Percentiles rank a stretch among this genome's conserved stretches.
phyloP scores from a whole-genome alignment of 2,329 filamentous ascomycete species.

The Xylariales sp. region DNA sequence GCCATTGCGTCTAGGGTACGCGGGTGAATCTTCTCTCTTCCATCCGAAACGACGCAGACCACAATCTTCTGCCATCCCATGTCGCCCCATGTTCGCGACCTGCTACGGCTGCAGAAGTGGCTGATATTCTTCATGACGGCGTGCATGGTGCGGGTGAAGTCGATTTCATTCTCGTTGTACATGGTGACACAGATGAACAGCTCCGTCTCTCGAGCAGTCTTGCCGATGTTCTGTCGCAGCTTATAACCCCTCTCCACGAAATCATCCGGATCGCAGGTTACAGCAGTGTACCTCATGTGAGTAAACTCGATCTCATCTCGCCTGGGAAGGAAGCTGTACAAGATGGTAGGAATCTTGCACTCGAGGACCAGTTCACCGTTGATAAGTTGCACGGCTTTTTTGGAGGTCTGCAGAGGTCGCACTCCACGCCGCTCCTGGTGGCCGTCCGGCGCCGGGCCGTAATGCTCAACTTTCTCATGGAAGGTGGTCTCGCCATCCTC shows the following conservation, averaged over 20 bases:
- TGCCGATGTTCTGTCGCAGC: slow-evolving; percentile 84
- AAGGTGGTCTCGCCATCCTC: slow-evolving; percentile 32
- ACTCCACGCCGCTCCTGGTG: slow-evolving; percentile 86
- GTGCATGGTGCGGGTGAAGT: slow-evolving; percentile 92
- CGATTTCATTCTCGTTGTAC: slow-evolving; percentile 98
- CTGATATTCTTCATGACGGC: slow-evolving; percentile 99
- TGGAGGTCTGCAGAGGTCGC: slow-evolving; percentile 80
- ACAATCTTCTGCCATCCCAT: slow-evolving; percentile 99
- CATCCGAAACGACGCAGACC: slow-evolving; percentile 94
- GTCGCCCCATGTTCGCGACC: slow-evolving; percentile 97
- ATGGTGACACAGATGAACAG: slow-evolving; percentile 96
- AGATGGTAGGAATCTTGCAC: slow-evolving; percentile 97
- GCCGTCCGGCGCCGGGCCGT: slow-evolving; percentile 81
- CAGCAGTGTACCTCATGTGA: slow-evolving; percentile 91
- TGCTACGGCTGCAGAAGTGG: slow-evolving; percentile 90
- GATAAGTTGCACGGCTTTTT: slow-evolving; percentile 92
- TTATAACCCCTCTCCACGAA: slow-evolving; percentile 91
- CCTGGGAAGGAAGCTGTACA: slow-evolving; percentile 93
- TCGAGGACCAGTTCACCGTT: slow-evolving; percentile 97
- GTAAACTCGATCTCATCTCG: slow-evolving; percentile 95
- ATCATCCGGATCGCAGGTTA: slow-evolving; percentile 85
- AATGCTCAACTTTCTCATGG: slow-evolving; percentile 67
- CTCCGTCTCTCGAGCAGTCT: slow-evolving; percentile 88
- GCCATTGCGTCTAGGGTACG: slow-evolving; percentile 90
- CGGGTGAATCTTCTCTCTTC: slow-evolving; percentile 82